Percentiles rank a stretch among this genome's conserved stretches.
These are phyloP conservation scores for Diplotaxis tenuifolia DNA, from an alignment of 345 rosid genomes.

Conservation along the genomic window DNA sequence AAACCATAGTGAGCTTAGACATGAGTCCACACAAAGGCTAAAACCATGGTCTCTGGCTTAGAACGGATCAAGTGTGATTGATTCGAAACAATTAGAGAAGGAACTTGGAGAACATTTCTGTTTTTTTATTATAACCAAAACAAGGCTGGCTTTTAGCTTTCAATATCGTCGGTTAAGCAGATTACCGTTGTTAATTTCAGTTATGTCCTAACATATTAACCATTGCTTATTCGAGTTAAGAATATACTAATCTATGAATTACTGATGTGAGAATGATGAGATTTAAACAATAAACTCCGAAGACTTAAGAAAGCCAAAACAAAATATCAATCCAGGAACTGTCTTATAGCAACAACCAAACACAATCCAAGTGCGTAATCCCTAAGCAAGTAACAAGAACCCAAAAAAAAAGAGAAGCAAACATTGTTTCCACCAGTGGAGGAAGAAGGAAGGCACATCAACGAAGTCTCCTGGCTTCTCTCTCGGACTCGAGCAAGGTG, in stretches of 20 bases:
- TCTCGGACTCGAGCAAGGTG: slow-evolving; percentile 43
- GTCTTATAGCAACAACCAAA: slow-evolving; percentile 25
- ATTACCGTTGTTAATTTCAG: not conserved
- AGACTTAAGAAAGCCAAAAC: not conserved
- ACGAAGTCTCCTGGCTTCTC: slow-evolving; percentile 43
- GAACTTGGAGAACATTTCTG: not conserved
- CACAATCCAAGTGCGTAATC: not conserved
- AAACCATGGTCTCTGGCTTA: no score
- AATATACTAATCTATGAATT: not conserved
- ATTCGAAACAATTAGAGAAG: not conserved
- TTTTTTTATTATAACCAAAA: not conserved
- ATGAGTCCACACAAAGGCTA: no score
- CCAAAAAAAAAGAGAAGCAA: not conserved
- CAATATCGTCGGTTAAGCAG: not conserved
- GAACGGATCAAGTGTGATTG: not conserved
- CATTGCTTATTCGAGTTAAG: not conserved
- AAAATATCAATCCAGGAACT: slow-evolving; percentile 1
- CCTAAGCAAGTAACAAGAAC: slow-evolving; percentile 3
- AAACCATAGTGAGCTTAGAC: no score
- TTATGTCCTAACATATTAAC: not conserved
- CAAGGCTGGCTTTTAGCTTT: not conserved
- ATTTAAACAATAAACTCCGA: not conserved
- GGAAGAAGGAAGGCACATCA: not conserved
- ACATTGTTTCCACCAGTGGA: not conserved
- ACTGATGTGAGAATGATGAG: not conserved